Conservation (phyloP, 1,284 basidiomycete genomes). For the Nidula niveotomentosa region DNA sequence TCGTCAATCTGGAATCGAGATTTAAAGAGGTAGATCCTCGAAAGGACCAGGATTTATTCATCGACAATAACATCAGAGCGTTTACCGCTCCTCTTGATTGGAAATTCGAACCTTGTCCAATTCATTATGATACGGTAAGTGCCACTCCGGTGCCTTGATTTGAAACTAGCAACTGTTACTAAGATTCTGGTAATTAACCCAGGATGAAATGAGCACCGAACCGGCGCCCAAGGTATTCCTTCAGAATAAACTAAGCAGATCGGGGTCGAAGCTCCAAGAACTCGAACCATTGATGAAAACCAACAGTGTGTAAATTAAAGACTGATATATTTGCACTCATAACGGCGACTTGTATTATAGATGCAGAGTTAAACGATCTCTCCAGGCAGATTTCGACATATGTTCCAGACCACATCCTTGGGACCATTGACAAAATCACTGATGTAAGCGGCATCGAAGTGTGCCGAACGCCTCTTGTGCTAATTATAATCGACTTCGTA, state of each 20-base stretch:
- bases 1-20: conserved; percentile 42
- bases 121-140: conserved; percentile 72
- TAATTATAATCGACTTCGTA: neutral
- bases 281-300: conserved; percentile 51
- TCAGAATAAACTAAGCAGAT: conserved; percentile 72
- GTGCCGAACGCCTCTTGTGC: too few relatives aligned
- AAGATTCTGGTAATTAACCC: neutral
- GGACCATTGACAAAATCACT: conserved; percentile 61
- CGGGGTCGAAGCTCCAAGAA: conserved; percentile 60
- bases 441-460: conserved; percentile 45
- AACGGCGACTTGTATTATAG: conserved; percentile 27
- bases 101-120: conserved; percentile 73
- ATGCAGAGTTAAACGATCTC: conserved; percentile 56
- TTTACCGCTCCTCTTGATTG: conserved; percentile 66
- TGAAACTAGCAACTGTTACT: conserved; percentile 1
- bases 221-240: conserved; percentile 70
- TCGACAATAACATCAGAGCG: conserved; percentile 66
- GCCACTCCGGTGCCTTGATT: neutral
- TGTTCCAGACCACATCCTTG: conserved; percentile 49
- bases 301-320: conserved; percentile 52
- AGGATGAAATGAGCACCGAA: conserved; percentile 67
- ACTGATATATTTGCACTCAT: neutral
- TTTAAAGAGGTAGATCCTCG: conserved; percentile 50
- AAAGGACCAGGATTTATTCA: conserved; percentile 69
- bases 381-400: conserved; percentile 51